phyloP scores from a whole-genome alignment of 306 rosid genomes.

The Biancaea sappan region DNA sequence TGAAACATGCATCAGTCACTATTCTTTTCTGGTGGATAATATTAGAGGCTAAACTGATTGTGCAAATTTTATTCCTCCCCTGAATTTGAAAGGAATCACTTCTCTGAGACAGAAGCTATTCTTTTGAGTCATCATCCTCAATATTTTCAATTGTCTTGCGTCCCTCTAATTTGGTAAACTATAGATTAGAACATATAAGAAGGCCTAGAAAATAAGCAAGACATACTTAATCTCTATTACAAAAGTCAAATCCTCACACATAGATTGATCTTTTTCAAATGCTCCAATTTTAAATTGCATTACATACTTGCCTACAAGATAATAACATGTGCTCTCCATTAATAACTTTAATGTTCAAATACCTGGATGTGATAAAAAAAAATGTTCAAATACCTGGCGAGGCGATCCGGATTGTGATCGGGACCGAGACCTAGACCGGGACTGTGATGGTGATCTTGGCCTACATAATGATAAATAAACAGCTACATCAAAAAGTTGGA shows the following conservation, averaged over 20 bases:
- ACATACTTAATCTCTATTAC: background rate
- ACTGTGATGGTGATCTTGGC: conserved; percentile 58
- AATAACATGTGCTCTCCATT: background rate
- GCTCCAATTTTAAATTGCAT: background rate
- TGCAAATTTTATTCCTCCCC: background rate
- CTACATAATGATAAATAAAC: conserved; percentile 45
- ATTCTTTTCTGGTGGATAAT: background rate
- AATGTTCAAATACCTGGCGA: conserved; percentile 53
- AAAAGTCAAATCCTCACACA: conserved; percentile 16
- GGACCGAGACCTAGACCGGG: conserved; percentile 41
- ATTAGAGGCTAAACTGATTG: background rate
- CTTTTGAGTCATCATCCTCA: background rate
- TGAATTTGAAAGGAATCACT: background rate
- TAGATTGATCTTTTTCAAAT: background rate
- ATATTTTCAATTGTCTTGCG: background rate
- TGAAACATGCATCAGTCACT: conserved; percentile 7
- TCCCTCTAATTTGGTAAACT: background rate
- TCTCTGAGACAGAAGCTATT: background rate
- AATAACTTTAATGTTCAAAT: conserved; percentile 25
- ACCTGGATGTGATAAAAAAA: too few species aligned
- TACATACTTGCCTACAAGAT: background rate
- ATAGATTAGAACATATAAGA: background rate
- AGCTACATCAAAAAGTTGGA: background rate
- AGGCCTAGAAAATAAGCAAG: background rate
- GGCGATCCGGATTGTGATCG: conserved; percentile 62